These are phyloP conservation scores for Fusarium multiceps DNA, from an alignment of 2,329 filamentous ascomycete species.

Conservation along the genomic window DNA sequence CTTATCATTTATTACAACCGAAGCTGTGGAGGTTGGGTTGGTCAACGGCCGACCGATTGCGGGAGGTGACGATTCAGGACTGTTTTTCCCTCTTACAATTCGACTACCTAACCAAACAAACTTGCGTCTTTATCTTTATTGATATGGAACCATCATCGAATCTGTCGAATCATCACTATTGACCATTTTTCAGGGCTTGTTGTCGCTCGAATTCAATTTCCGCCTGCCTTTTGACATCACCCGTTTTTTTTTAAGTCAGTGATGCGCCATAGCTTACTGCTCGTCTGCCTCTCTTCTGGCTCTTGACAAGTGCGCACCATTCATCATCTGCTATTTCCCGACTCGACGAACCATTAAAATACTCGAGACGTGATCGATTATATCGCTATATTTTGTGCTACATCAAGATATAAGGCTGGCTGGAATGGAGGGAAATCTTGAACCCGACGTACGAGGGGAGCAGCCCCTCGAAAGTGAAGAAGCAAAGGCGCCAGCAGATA, in stretches of 20 bases:
- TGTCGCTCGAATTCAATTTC: not conserved
- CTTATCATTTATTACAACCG: slow-evolving; percentile 36
- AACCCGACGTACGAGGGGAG: slow-evolving; percentile 28
- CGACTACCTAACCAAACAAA: slow-evolving; percentile 3
- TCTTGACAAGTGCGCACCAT: slow-evolving; percentile 16
- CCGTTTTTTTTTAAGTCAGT: slow-evolving; percentile 10
- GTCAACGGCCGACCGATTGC: slow-evolving; percentile 26
- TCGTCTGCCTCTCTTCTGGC: slow-evolving; percentile 10
- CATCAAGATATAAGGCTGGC: slow-evolving; percentile 7
- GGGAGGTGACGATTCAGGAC: slow-evolving; percentile 3
- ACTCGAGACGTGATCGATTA: not conserved
- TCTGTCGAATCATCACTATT: not conserved
- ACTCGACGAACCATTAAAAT: slow-evolving; percentile 13
- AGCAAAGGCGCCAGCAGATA: slow-evolving; percentile 12
- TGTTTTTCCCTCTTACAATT: slow-evolving; percentile 13
- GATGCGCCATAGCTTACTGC: slow-evolving; percentile 22
- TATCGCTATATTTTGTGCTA: slow-evolving; percentile 3
- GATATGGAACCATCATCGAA: slow-evolving; percentile 16
- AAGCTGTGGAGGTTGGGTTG: slow-evolving; percentile 6
- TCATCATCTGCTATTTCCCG: slow-evolving; percentile 3
- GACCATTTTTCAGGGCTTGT: not conserved
- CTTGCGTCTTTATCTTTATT: slow-evolving; percentile 25
- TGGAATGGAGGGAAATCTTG: slow-evolving; percentile 47
- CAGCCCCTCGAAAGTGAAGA: slow-evolving; percentile 1
- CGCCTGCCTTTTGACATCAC: not conserved